Conservation (phyloP, 2,329 filamentous ascomycete species). For the Orbilia brochopaga region DNA sequence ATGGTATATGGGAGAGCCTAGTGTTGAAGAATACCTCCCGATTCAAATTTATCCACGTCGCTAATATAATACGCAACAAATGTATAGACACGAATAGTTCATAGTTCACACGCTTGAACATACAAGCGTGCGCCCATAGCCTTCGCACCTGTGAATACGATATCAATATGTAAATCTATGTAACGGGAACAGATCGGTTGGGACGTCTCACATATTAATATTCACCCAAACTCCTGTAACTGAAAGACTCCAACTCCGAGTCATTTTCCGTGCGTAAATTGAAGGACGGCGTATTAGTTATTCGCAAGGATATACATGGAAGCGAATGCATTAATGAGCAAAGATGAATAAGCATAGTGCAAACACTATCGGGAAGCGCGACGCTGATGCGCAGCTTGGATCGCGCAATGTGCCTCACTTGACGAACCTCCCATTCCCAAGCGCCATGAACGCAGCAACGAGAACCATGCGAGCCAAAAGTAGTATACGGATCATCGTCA, state of each 20-base stretch:
- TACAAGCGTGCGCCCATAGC: too few relatives aligned
- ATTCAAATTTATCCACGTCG: too few relatives aligned
- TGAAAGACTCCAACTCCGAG: too few relatives aligned
- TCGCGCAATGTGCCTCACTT: neutral
- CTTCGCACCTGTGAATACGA: too few relatives aligned
- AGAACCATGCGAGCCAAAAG: neutral
- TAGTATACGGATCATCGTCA: neutral
- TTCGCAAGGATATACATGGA: constrained; percentile 33
- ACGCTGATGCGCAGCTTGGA: neutral
- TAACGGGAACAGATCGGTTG: neutral
- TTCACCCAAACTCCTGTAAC: too few relatives aligned
- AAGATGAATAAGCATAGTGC: neutral
- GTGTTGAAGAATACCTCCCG: too few relatives aligned
- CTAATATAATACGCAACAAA: too few relatives aligned
- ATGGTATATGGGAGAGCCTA: too few relatives aligned
- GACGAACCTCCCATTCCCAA: constrained; percentile 16
- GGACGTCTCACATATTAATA: too few relatives aligned
- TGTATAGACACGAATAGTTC: too few relatives aligned
- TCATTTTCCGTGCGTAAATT: neutral
- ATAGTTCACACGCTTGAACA: too few relatives aligned
- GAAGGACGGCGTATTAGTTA: neutral
- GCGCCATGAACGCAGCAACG: constrained; percentile 26
- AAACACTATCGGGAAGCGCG: neutral
- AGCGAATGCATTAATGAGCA: constrained; percentile 21
- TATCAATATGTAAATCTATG: too few relatives aligned